These are phyloP conservation scores for Teunomyces gatunensis DNA, from an alignment of 805 yeast species.

Conservation along the genomic window DNA sequence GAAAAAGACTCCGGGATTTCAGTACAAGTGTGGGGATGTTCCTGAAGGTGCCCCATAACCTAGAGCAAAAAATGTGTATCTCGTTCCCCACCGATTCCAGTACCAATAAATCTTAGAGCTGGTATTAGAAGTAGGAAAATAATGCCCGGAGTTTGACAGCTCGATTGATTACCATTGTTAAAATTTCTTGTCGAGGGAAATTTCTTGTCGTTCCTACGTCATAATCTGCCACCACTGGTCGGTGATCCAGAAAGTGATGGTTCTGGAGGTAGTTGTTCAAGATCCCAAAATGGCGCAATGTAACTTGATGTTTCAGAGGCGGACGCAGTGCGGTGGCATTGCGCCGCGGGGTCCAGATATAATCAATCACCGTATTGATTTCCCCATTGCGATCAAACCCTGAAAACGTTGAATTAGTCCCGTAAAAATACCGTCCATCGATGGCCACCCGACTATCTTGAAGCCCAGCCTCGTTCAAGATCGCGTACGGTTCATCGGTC, in stretches of 20 bases:
- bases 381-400: slow-evolving; percentile 41
- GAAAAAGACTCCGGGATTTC: too few species aligned
- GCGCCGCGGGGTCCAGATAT: slow-evolving; percentile 39
- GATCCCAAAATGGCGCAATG: slow-evolving; percentile 32
- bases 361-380: slow-evolving; percentile 37
- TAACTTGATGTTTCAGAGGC: too few species aligned
- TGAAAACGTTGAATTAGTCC: slow-evolving; percentile 45
- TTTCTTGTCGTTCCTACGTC: slow-evolving; percentile 4
- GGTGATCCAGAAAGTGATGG: slow-evolving; percentile 39
- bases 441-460: slow-evolving; percentile 37
- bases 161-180: neutral
- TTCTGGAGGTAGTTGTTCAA: slow-evolving; percentile 32
- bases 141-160: neutral
- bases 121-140: too few species aligned
- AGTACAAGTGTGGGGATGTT: too few species aligned
- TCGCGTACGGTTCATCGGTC: slow-evolving; percentile 37
- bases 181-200: neutral
- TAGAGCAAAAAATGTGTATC: too few species aligned
- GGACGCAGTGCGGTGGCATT: slow-evolving; percentile 2
- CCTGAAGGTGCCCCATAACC: too few species aligned
- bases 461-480: slow-evolving; percentile 35
- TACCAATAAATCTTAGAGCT: too few species aligned
- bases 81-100: neutral
- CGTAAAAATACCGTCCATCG: slow-evolving; percentile 32
- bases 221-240: slow-evolving; percentile 34